phyloP scores from a whole-genome alignment of 2,329 filamentous ascomycete genomes.

The Malbranchea zuffiana region DNA sequence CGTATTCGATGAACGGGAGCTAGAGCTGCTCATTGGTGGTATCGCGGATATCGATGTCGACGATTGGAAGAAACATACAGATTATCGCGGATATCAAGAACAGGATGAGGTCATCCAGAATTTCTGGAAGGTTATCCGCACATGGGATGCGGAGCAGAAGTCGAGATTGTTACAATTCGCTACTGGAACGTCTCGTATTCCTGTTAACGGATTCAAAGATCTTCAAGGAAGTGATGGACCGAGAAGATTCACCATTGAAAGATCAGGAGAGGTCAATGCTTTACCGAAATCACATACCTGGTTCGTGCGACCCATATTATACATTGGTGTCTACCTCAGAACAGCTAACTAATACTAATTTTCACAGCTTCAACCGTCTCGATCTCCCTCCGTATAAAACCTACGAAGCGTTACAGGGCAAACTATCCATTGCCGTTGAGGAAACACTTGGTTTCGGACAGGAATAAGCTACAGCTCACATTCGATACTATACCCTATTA shows the following conservation, averaged over 20 bases:
- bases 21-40: slow-evolving; percentile 92
- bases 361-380: slow-evolving; percentile 79
- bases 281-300: slow-evolving; percentile 96
- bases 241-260: slow-evolving; percentile 93
- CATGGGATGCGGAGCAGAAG: slow-evolving; percentile 98
- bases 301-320: slow-evolving; percentile 44
- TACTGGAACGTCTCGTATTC: slow-evolving; percentile 92
- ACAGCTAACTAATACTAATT: slow-evolving; percentile 5
- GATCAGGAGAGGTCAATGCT: slow-evolving; percentile 81
- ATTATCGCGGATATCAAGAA: slow-evolving; percentile 97
- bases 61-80: slow-evolving; percentile 99
- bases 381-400: slow-evolving; percentile 90
- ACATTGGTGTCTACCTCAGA: not conserved
- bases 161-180: slow-evolving; percentile 92
- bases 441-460: slow-evolving; percentile 98
- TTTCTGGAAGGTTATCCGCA: slow-evolving; percentile 93
- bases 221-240: slow-evolving; percentile 93
- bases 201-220: slow-evolving; percentile 99
- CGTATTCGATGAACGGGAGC: slow-evolving; percentile 94
- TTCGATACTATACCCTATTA: too few relatives aligned
- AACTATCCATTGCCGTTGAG: slow-evolving; percentile 93
- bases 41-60: slow-evolving; percentile 99
- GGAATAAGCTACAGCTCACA: slow-evolving; percentile 67
- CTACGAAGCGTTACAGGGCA: slow-evolving; percentile 71
- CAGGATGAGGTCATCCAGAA: slow-evolving; percentile 94